A percentile compares a stretch with the other conserved stretches of the same genome.
phyloP scores from a whole-genome alignment of 345 rosid genomes.

The Luvunga scandens region DNA sequence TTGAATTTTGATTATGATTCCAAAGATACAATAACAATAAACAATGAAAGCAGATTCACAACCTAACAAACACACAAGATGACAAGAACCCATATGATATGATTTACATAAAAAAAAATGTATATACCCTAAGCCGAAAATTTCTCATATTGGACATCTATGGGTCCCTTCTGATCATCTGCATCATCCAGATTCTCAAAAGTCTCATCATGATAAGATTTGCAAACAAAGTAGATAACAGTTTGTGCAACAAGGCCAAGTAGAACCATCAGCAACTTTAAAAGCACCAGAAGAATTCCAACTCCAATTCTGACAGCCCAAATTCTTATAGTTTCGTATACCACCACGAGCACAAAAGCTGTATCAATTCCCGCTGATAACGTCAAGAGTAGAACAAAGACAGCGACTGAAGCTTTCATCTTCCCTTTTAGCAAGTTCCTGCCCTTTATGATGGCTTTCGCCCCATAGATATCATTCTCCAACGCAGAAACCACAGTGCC shows the following conservation, averaged over 20 bases:
- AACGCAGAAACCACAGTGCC: constrained; percentile 55
- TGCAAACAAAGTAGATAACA: constrained; percentile 56
- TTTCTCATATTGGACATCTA: too few species aligned
- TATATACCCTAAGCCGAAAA: too few species aligned
- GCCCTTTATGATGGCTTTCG: constrained; percentile 44
- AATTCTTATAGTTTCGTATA: neutral
- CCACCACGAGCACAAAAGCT: constrained; percentile 18
- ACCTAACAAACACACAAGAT: too few species aligned
- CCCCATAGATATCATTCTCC: constrained; percentile 40
- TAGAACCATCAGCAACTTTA: constrained; percentile 30
- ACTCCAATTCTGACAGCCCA: constrained; percentile 5
- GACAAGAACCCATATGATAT: too few species aligned
- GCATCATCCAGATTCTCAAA: constrained; percentile 16
- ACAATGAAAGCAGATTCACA: too few species aligned
- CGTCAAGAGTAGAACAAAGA: constrained; percentile 22
- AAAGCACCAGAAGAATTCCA: constrained; percentile 31
- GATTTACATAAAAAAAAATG: too few species aligned
- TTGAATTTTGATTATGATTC: too few species aligned
- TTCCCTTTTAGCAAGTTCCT: constrained; percentile 43
- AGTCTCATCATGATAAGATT: constrained; percentile 50
- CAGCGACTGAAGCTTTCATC: constrained; percentile 14
- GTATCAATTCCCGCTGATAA: constrained; percentile 13
- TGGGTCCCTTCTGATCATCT: neutral
- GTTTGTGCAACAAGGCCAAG: constrained; percentile 46
- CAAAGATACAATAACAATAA: too few species aligned